Evolutionary conservation across 2,329 filamentous ascomycete species (phyloP).

Genomic region (Alternaria triticina): DNA sequence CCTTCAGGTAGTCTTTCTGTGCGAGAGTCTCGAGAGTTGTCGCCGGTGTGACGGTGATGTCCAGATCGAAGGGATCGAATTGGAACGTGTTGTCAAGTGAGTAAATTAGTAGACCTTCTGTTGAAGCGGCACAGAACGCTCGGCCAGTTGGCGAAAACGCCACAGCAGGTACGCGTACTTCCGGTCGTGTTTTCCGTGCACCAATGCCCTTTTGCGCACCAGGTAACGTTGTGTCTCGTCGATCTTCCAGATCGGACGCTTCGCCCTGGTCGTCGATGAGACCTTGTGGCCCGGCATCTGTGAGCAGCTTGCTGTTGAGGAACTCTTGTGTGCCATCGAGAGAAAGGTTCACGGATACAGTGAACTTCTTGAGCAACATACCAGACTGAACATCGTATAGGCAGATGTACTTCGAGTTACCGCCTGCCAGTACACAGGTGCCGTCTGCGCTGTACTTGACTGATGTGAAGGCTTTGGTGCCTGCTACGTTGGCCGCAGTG

Average conservation of each 20-base stretch:
- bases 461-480: conserved; percentile 87
- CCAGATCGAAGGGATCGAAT: conserved; percentile 96
- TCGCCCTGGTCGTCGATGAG: conserved; percentile 90
- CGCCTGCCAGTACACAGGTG: conserved; percentile 84
- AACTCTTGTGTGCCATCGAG: conserved; percentile 96
- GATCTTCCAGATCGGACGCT: conserved; percentile 85
- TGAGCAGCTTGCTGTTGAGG: conserved; percentile 88
- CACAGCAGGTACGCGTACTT: conserved; percentile 83
- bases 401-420: conserved; percentile 98
- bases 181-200: conserved; percentile 77
- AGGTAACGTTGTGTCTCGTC: conserved; percentile 78
- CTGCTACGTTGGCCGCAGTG: conserved; percentile 87
- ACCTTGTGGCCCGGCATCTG: conserved; percentile 83
- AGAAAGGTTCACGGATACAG: conserved; percentile 93
- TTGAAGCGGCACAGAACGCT: conserved; percentile 92
- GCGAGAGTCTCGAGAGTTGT: conserved; percentile 71
- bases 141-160: conserved; percentile 88
- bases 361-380: conserved; percentile 91
- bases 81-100: conserved; percentile 82
- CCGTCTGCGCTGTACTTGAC: conserved; percentile 94
- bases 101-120: conserved; percentile 92
- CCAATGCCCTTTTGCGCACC: conserved; percentile 89
- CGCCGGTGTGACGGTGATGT: conserved; percentile 89
- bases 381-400: conserved; percentile 94
- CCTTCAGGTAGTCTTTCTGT: conserved; percentile 85